Evolutionary conservation across 2,329 filamentous ascomycete genomes (phyloP).

Genomic region (Claviceps purpurea): DNA sequence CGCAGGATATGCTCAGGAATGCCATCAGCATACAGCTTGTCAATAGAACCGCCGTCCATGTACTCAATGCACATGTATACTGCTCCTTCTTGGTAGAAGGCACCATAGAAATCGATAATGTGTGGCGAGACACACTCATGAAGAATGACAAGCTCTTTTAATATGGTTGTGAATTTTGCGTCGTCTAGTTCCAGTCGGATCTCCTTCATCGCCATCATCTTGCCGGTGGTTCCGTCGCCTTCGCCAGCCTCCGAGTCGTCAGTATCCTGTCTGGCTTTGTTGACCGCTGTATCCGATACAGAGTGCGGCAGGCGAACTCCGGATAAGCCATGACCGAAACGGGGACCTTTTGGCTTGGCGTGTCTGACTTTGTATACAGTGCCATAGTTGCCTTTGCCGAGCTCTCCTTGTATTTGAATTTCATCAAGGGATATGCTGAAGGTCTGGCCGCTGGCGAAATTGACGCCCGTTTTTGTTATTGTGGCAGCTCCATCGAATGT

Average conservation of each 20-base stretch:
- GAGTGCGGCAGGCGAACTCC: conserved; percentile 27
- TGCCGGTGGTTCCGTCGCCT: conserved; percentile 44
- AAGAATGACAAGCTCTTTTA: conserved; percentile 93
- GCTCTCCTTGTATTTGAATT: conserved; percentile 80
- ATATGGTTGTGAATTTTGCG: conserved; percentile 89
- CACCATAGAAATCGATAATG: conserved; percentile 97
- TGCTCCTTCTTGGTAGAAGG: conserved; percentile 96
- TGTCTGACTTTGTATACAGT: conserved; percentile 96
- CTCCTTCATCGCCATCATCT: conserved; percentile 98
- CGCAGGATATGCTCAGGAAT: conserved; percentile 78
- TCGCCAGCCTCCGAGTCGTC: conserved; percentile 21
- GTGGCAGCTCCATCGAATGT: conserved; percentile 89
- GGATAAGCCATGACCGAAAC: conserved; percentile 45
- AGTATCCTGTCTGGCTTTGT: conserved; percentile 15
- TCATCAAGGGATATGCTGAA: conserved; percentile 95
- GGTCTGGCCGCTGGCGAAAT: conserved; percentile 78
- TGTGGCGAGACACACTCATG: conserved; percentile 91
- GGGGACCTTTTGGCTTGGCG: conserved; percentile 46
- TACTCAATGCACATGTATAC: conserved; percentile 99
- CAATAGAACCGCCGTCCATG: conserved; percentile 96
- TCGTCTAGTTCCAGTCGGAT: conserved; percentile 92
- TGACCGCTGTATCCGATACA: conserved; percentile 21
- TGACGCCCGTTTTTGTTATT: conserved; percentile 77
- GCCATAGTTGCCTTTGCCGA: conserved; percentile 96
- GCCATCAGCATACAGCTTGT: conserved; percentile 85